phyloP scores from a whole-genome alignment of 73 alveolate species.

The Tetrahymena borealis region DNA sequence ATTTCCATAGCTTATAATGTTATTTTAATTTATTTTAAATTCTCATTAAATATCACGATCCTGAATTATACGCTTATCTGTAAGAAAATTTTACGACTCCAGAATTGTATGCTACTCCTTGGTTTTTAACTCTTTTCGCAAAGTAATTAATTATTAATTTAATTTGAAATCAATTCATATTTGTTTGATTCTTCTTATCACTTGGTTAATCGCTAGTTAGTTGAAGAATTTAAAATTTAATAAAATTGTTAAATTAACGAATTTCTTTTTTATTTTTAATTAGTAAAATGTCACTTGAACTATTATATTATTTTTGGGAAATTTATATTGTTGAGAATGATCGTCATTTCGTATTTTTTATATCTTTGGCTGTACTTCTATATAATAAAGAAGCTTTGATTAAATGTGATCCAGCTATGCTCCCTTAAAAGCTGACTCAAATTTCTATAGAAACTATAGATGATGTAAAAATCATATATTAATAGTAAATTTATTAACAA shows the following conservation, averaged over 20 bases:
- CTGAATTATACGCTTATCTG: slow-evolving; percentile 43
- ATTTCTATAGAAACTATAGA: slow-evolving; percentile 6
- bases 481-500: background rate
- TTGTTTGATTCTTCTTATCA: too few relatives aligned
- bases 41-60: slow-evolving; percentile 56
- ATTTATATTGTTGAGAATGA: slow-evolving; percentile 36
- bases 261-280: background rate
- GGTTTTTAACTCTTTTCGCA: slow-evolving; percentile 75
- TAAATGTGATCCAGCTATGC: slow-evolving; percentile 28
- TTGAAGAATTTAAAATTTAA: too few relatives aligned
- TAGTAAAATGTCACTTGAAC: slow-evolving; percentile 44
- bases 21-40: slow-evolving; percentile 25
- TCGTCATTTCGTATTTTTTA: slow-evolving; percentile 15
- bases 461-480: background rate
- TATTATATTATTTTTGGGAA: slow-evolving; percentile 50
- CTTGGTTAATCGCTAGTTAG: too few relatives aligned
- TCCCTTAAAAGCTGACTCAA: slow-evolving; percentile 36
- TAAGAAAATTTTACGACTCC: slow-evolving; percentile 52
- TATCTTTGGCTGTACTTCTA: slow-evolving; percentile 41
- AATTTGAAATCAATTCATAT: background rate
- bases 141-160: slow-evolving; percentile 4
- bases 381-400: slow-evolving; percentile 9
- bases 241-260: background rate
- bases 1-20: slow-evolving; percentile 42
- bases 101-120: slow-evolving; percentile 74